These are phyloP conservation scores for Hypoxylon fuscum DNA, from an alignment of 495 filamentous ascomycete species.

Conservation along the genomic window DNA sequence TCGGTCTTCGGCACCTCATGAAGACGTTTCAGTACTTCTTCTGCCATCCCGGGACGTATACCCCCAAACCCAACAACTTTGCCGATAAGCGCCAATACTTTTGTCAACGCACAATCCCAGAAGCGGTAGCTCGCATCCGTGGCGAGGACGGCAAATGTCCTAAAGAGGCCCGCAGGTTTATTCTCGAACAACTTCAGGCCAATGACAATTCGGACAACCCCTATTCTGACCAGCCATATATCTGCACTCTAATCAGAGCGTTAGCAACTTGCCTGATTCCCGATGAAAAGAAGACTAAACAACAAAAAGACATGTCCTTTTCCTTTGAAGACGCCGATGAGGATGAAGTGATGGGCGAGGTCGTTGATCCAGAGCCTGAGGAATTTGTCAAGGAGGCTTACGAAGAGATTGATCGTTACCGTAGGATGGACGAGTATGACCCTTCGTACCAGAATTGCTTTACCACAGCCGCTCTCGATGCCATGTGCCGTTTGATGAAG, in stretches of 20 bases:
- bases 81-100: slow-evolving; percentile 81
- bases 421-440: slow-evolving; percentile 93
- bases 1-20: slow-evolving; percentile 84
- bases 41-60: slow-evolving; percentile 70
- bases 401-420: slow-evolving; percentile 87
- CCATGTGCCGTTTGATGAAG: slow-evolving; percentile 76
- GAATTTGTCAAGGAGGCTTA: slow-evolving; percentile 73
- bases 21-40: slow-evolving; percentile 88
- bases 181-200: slow-evolving; percentile 86
- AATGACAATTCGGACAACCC: slow-evolving; percentile 93
- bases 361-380: slow-evolving; percentile 48
- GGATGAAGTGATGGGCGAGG: slow-evolving; percentile 46
- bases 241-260: slow-evolving; percentile 81
- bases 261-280: slow-evolving; percentile 80
- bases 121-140: slow-evolving; percentile 79
- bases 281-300: slow-evolving; percentile 60
- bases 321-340: slow-evolving; percentile 43
- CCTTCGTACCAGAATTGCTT: slow-evolving; percentile 91
- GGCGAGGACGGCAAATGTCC: slow-evolving; percentile 81
- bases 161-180: slow-evolving; percentile 74
- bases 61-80: slow-evolving; percentile 88
- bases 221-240: slow-evolving; percentile 87
- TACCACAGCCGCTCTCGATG: slow-evolving; percentile 82
- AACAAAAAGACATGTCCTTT: slow-evolving; percentile 50
- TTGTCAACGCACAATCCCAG: slow-evolving; percentile 81